These are phyloP conservation scores for Kockovaella imperatae DNA, from an alignment of 768 basidiomycete species.

Conservation along the genomic window DNA sequence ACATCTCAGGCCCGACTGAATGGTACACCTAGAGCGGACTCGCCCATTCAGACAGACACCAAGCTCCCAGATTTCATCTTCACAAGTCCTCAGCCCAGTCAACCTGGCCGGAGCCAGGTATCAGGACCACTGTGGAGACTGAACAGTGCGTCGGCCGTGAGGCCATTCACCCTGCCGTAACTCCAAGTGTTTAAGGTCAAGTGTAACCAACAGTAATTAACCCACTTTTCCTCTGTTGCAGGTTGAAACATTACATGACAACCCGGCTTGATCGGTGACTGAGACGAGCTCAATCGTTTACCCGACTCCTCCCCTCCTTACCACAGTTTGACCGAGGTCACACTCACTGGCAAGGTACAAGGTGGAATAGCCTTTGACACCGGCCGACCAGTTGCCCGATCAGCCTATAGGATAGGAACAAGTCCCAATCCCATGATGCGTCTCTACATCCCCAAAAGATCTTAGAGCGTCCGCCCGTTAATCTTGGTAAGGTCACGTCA, in stretches of 20 bases:
- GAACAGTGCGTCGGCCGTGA: slow-evolving; percentile 29
- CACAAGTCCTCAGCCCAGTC: slow-evolving; percentile 48
- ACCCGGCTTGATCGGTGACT: no score
- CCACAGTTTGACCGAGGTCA: slow-evolving; percentile 5
- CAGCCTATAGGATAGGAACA: neutral
- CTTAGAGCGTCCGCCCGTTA: no score
- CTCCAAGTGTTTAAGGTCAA: slow-evolving; percentile 45
- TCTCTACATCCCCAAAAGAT: no score
- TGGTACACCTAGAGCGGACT: slow-evolving; percentile 23
- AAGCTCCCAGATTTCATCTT: slow-evolving; percentile 50
- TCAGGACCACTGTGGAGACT: slow-evolving; percentile 45
- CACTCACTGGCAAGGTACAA: slow-evolving; percentile 4
- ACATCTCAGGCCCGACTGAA: slow-evolving; percentile 14
- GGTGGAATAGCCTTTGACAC: neutral
- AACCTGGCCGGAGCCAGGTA: slow-evolving; percentile 40
- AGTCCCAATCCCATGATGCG: neutral
- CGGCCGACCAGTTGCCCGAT: no score
- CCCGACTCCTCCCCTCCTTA: neutral
- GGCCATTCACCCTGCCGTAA: slow-evolving; percentile 37
- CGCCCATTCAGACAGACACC: slow-evolving; percentile 15
- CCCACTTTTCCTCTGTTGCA: slow-evolving; percentile 40
- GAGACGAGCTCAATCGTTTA: neutral
- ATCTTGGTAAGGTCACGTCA: no score
- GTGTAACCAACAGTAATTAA: slow-evolving; percentile 46
- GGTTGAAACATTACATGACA: slow-evolving; percentile 3